These are phyloP conservation scores for Naganishia randhawae DNA, from an alignment of 768 basidiomycete species.

Conservation along the genomic window DNA sequence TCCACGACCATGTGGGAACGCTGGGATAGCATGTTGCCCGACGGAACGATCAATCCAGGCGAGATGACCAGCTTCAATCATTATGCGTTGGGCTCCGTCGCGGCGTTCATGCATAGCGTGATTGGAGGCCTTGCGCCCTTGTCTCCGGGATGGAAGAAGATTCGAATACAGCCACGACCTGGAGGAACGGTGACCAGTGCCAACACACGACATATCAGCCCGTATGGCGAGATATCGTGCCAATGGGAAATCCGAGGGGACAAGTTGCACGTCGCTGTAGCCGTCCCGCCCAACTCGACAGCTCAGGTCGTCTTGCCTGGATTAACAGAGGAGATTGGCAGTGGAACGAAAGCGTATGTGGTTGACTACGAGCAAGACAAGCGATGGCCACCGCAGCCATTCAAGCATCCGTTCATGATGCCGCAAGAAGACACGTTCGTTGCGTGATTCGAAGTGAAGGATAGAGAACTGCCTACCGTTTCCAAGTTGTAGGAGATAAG, in stretches of 20 bases:
- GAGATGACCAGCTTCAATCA: slow-evolving; percentile 48
- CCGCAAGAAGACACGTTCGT: slow-evolving; percentile 5
- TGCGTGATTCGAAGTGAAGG: not conserved
- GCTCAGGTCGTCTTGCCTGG: slow-evolving; percentile 35
- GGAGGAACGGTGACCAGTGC: slow-evolving; percentile 41
- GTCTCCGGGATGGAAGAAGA: slow-evolving; percentile 38
- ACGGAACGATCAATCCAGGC: slow-evolving; percentile 44
- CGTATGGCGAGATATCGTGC: slow-evolving; percentile 33
- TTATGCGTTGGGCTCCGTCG: slow-evolving; percentile 42
- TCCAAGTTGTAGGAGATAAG: not conserved
- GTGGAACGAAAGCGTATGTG: slow-evolving; percentile 30
- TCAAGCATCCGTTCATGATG: slow-evolving; percentile 24
- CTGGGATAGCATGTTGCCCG: slow-evolving; percentile 42
- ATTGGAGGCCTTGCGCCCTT: slow-evolving; percentile 39
- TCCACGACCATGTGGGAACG: slow-evolving; percentile 44
- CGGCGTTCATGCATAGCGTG: slow-evolving; percentile 36
- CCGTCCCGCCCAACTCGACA: slow-evolving; percentile 38
- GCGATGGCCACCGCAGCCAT: slow-evolving; percentile 34
- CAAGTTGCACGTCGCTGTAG: slow-evolving; percentile 29
- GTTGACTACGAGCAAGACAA: slow-evolving; percentile 30
- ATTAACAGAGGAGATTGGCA: slow-evolving; percentile 32
- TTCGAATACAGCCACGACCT: slow-evolving; percentile 36
- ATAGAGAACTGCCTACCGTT: not conserved
- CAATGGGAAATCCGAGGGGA: slow-evolving; percentile 33
- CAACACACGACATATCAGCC: slow-evolving; percentile 26